Evolutionary conservation across 371 early-diverging fungal genomes (phyloP).

Genomic region (Lichtheimia corymbifera): DNA sequence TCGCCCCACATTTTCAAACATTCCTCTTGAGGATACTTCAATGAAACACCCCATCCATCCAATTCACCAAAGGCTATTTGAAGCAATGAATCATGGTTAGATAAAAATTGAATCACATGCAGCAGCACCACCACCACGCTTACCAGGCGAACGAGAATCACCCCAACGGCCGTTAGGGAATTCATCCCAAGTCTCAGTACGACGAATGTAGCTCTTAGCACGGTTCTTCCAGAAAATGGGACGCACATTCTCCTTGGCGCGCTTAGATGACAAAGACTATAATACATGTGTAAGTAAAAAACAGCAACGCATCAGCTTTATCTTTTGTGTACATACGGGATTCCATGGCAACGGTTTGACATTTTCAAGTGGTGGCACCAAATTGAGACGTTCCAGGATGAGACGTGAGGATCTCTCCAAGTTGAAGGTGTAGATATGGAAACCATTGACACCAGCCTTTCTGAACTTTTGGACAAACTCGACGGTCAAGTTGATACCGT

Average conservation of each 20-base stretch:
- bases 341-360: slow-evolving; percentile 93
- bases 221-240: slow-evolving; percentile 98
- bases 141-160: slow-evolving; percentile 84
- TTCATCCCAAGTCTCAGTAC: slow-evolving; percentile 97
- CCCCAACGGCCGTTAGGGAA: slow-evolving; percentile 99
- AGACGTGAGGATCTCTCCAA: slow-evolving; percentile 84
- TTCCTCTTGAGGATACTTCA: slow-evolving; percentile 69
- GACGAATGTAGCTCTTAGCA: slow-evolving; percentile 85
- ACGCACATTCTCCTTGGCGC: slow-evolving; percentile 92
- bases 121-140: background rate
- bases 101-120: background rate
- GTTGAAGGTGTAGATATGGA: slow-evolving; percentile 91
- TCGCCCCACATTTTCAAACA: slow-evolving; percentile 78
- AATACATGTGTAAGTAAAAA: background rate
- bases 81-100: background rate
- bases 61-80: slow-evolving; percentile 82
- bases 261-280: slow-evolving; percentile 65
- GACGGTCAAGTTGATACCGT: slow-evolving; percentile 84
- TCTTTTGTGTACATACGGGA: slow-evolving; percentile 56
- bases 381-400: slow-evolving; percentile 79
- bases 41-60: slow-evolving; percentile 85
- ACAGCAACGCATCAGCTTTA: background rate
- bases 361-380: slow-evolving; percentile 77
- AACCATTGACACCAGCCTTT: slow-evolving; percentile 69
- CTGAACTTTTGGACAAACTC: slow-evolving; percentile 76